Evolutionary conservation across 2,329 filamentous ascomycete species (phyloP), one percentile per base, ranked within the genome.

Genomic region (Aureobasidium sp.): DNA sequence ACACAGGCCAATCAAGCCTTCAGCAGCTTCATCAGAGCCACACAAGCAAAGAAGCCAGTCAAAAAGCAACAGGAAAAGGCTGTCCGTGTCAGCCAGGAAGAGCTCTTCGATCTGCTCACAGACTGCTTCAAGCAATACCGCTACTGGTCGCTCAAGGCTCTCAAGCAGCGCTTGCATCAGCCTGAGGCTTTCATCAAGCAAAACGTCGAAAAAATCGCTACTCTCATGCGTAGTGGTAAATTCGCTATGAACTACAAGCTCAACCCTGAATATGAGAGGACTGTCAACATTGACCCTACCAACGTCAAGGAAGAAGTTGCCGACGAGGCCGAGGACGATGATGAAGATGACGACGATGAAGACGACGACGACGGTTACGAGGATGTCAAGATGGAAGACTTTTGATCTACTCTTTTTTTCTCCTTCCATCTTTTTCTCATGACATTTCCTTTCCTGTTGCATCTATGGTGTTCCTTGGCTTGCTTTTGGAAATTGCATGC

Each of bases 171-270:
- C 64, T 83, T 95, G 42, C 84, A 87, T 63, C 94, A 99, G 76
- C 94, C 94, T 1, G 94, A 97, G 72, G 86, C 88, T n/a, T 97
- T 92, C 73, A 83, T 99, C 64, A 91, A 93, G 60, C 85, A 94
- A 71, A 88, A 87, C 0, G 77, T 99, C 67, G 88, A 92, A 65
- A 86, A 91, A 70, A 84, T 97, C 63, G 93, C 91, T 0, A 84
- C 89, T 22, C 77, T 96, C 64, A 87, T 95, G 72, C 90, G 91
- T 74, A 87, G 85, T 50, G 93, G 93, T 29, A 82, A 85, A 3
- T 96, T 95, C 71, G 88, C 90, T 57, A 93, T 91, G 72, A 87
- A 88, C 67, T 97, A 91, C 86, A 87, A 87, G 67, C 77, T 97
- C 62, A 90, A 88, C 72, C 80, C 83, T 2, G 87, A 91, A 71